These are phyloP conservation scores for Lunasporangiospora selenospora DNA, from an alignment of 192 early-diverging fungal species.

Conservation along the genomic window DNA sequence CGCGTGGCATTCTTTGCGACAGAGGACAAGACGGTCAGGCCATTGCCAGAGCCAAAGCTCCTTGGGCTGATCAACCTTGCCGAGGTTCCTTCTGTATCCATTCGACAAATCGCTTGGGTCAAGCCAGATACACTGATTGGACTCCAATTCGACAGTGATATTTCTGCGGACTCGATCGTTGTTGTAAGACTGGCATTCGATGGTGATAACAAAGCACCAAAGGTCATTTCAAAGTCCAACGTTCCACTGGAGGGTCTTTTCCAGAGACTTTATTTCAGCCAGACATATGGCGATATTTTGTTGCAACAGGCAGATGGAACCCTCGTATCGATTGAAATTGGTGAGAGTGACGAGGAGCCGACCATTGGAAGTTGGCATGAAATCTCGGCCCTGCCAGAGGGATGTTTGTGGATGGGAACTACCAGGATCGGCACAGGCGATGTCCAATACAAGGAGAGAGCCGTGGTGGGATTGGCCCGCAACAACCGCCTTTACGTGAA, in stretches of 20 bases:
- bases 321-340: constrained; percentile 12
- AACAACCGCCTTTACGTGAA: constrained; percentile 89
- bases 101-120: constrained; percentile 78
- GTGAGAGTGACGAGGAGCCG: constrained; percentile 23
- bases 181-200: constrained; percentile 51
- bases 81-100: constrained; percentile 14
- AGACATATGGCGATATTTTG: constrained; percentile 38
- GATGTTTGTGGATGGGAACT: constrained; percentile 48
- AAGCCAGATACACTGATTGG: constrained; percentile 56
- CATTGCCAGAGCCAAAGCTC: constrained; percentile 33
- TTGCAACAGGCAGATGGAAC: constrained; percentile 35
- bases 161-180: constrained; percentile 43
- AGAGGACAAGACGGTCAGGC: constrained; percentile 17
- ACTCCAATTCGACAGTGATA: constrained; percentile 55
- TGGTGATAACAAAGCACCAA: constrained; percentile 20
- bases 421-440: constrained; percentile 42
- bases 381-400: constrained; percentile 36
- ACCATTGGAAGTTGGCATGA: constrained; percentile 26
- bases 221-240: constrained; percentile 9
- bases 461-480: constrained; percentile 75
- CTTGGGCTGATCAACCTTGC: constrained; percentile 47
- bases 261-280: constrained; percentile 49
- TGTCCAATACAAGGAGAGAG: constrained; percentile 44
- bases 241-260: constrained; percentile 38
- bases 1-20: constrained; percentile 51